phyloP scores from a whole-genome alignment of 1,284 basidiomycete genomes.

The Trametes pubescens region DNA sequence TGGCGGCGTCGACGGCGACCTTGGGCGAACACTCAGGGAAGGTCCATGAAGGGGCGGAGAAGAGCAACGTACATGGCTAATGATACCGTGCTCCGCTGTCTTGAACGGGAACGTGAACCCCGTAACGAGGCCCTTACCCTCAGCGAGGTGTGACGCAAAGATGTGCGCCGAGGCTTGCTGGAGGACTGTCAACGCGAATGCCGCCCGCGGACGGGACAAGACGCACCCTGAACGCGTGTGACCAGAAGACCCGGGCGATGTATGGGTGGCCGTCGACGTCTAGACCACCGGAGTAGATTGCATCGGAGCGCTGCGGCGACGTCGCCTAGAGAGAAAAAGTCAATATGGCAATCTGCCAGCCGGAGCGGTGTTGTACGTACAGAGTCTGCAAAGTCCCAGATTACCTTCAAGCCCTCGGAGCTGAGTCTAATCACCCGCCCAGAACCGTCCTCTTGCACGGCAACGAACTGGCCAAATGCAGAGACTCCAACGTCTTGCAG shows the following conservation, averaged over 20 bases:
- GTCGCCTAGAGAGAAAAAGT: slow-evolving; percentile 42
- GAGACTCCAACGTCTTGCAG: slow-evolving; percentile 66
- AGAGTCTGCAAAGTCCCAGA: slow-evolving; percentile 68
- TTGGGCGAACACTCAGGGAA: slow-evolving; percentile 40
- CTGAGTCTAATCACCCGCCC: slow-evolving; percentile 62
- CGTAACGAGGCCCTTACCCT: slow-evolving; percentile 64
- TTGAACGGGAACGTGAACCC: slow-evolving; percentile 80
- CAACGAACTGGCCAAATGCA: slow-evolving; percentile 59
- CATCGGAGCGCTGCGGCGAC: slow-evolving; percentile 51
- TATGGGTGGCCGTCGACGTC: slow-evolving; percentile 66
- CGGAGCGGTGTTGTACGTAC: slow-evolving; percentile 47
- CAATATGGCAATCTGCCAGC: slow-evolving; percentile 19
- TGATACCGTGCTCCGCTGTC: slow-evolving; percentile 73
- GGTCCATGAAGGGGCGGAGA: slow-evolving; percentile 10
- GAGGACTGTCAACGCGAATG: slow-evolving; percentile 15
- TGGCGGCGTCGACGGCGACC: slow-evolving; percentile 65
- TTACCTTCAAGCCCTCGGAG: slow-evolving; percentile 51
- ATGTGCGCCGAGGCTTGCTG: slow-evolving; percentile 64
- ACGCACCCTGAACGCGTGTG: slow-evolving; percentile 62
- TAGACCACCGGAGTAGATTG: slow-evolving; percentile 68
- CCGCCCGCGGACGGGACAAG: neutral
- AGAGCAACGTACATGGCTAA: slow-evolving; percentile 64
- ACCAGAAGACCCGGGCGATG: slow-evolving; percentile 81
- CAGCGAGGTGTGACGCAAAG: slow-evolving; percentile 61
- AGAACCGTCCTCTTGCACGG: slow-evolving; percentile 59